Base-by-base conservation (phyloP, 345 rosid species). In the Physaria fendleri region DNA sequence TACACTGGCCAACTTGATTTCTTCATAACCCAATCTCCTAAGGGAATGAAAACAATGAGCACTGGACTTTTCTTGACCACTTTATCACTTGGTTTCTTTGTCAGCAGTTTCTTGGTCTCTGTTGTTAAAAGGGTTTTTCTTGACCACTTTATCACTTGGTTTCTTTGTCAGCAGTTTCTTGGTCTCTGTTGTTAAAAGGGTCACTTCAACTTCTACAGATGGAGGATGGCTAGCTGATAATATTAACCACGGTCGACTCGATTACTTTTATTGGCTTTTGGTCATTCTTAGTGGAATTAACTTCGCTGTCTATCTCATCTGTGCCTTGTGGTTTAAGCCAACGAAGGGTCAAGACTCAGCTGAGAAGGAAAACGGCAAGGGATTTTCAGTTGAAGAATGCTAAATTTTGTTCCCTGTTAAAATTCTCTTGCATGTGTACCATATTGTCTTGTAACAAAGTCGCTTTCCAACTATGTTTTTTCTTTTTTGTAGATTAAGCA, bases 1-100 rank as follows among this genome's bases (percentile, higher is more conserved):
- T 82, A 82, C 78, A 77, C 84, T 1, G 88, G 92, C 21, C 86
- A 82, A 51, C 92, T 85, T 16, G 92, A 79, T 53, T 82, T 85
- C 76, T 85, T 85, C 80, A 79, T 82, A 12, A 78, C 83, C 7
- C 84, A 80, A 48, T 80, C 85, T 0, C 92, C 88, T 1, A 78
- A 80, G 45, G 84, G 84, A 34, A 79, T 82, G 88, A 85, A 85
- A 71, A 73, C 88, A 24, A 79, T 85, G 84, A 82, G 88, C 73
- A 82, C 88, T 1, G 83, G 88, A 29, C 68, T 85, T 35, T 80
- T 85, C 76, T 78, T 82, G 27, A 75, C 81, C 21, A 82, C 92
- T 6, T 55, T 85, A 18, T 79, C 88, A 18, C 76, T 85, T 1
- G 88, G 88, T 8, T 82, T 76, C 77, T 85, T 85, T 41, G 62